Base-by-base conservation (phyloP, 108 stramenopile species). In the Halocafeteria seosinensis region DNA sequence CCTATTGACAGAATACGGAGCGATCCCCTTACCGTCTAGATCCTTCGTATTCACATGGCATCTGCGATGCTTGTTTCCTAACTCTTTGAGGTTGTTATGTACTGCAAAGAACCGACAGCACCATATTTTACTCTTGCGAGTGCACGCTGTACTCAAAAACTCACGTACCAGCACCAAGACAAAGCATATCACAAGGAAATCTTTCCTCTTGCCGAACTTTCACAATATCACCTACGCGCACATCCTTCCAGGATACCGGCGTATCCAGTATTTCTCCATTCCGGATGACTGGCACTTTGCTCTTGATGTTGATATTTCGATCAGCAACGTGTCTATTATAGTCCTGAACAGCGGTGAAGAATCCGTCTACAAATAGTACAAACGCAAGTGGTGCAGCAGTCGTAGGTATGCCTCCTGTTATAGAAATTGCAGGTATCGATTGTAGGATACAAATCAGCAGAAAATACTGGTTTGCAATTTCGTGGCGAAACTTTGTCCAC, bases 381-480 rank as follows among this genome's bases (percentile, higher is more conserved):
- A 34, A 53, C 51, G 33, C 8, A 13, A 67, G 71, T 11, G 72
- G 72, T 11, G 47, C 47, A 6, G 50, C 63, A 3, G 62, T 64
- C 35, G 66, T 61, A 23, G 72, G 72, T 24, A 53, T 42, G 27
- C 72, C 72, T 37, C 64, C 37, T 25, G 72, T 73, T 25, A 68
- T 73, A 37, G 50, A 47, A 47, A 73, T 47, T 0, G 37, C 12
- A 26, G 11, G 17, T 38, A 73, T 53, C 1, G 32, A 28, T 36
- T 73, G 72, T 28, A 73, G 62, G 28, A 62, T 24, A 33, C 62
- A 55, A 42, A 73, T 55, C 34, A 68, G 25, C 28, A 73, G 31
- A 42, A 73, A 73, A 37, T 73, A 73, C 17, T n/a, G 42, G 17
- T 47, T 17, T 47, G 42, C 17, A n/a, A n/a, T n/a, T 17, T n/a